Evolutionary conservation across 208 protist species (phyloP).

Genomic region (Leishmania tarentolae): DNA sequence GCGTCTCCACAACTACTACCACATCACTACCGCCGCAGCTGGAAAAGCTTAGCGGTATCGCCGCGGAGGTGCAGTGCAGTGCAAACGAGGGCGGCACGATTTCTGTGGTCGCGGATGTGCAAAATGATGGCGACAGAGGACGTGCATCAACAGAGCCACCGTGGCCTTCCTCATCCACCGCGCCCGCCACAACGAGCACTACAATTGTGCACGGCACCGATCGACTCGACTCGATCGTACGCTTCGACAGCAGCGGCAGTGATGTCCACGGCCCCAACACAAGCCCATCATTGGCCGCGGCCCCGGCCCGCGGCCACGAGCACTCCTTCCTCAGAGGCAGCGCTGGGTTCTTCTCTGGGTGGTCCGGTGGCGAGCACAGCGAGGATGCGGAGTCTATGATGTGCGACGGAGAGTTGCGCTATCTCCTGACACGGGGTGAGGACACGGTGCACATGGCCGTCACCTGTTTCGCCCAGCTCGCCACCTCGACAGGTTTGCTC

Average conservation of each 20-base stretch:
- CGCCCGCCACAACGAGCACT: background rate
- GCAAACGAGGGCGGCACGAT: background rate
- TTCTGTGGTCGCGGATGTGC: background rate
- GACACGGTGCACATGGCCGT: slow-evolving; percentile 25
- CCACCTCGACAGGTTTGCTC: slow-evolving; percentile 29
- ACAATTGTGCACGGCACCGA: background rate
- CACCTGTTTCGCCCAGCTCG: slow-evolving; percentile 32
- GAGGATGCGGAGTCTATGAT: background rate
- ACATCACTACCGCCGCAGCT: background rate
- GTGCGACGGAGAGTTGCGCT: slow-evolving; percentile 7
- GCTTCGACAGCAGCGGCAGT: background rate
- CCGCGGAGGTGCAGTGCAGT: slow-evolving; percentile 2
- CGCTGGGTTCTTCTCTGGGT: background rate
- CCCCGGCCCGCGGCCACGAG: background rate
- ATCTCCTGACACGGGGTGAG: slow-evolving; percentile 14
- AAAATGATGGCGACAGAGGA: background rate
- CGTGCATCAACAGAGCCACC: background rate
- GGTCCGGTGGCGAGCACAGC: background rate
- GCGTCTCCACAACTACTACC: background rate
- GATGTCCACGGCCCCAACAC: slow-evolving; percentile 26
- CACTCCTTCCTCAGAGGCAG: slow-evolving; percentile 1
- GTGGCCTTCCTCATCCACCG: background rate
- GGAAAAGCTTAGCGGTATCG: background rate
- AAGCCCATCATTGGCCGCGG: slow-evolving; percentile 19
- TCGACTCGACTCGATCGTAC: background rate